phyloP scores from a whole-genome alignment of 768 basidiomycete species.

The Suillus luteus region DNA sequence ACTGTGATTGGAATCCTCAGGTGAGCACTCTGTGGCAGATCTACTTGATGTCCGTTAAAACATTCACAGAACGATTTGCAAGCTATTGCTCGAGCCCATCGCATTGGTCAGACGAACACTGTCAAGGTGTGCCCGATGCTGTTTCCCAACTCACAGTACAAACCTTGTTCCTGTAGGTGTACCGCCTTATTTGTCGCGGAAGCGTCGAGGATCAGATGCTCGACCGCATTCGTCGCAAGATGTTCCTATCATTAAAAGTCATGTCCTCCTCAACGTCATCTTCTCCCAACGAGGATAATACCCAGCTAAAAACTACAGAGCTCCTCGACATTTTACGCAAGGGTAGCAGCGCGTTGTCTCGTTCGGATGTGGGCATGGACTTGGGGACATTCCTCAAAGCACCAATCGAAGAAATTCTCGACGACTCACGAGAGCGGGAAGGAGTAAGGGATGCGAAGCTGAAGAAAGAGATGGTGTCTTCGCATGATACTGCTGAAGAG shows the following conservation, averaged over 20 bases:
- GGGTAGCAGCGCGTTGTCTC: slow-evolving; percentile 56
- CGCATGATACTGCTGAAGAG: slow-evolving; percentile 20
- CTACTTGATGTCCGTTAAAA: slow-evolving; percentile 12
- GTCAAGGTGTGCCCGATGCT: slow-evolving; percentile 49
- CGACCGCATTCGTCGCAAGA: slow-evolving; percentile 67
- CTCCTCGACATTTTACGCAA: slow-evolving; percentile 58
- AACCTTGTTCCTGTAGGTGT: slow-evolving; percentile 22
- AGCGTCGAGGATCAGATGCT: slow-evolving; percentile 80
- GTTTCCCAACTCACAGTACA: not conserved
- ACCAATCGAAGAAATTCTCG: slow-evolving; percentile 45
- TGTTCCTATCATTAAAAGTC: slow-evolving; percentile 65
- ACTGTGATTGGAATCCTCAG: slow-evolving; percentile 66
- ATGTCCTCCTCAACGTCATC: slow-evolving; percentile 45
- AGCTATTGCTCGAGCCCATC: slow-evolving; percentile 83
- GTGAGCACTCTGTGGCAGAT: slow-evolving; percentile 25
- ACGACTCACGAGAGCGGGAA: slow-evolving; percentile 46
- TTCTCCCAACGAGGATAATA: slow-evolving; percentile 23
- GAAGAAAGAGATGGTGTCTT: slow-evolving; percentile 38
- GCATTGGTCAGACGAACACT: slow-evolving; percentile 73
- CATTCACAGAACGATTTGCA: slow-evolving; percentile 68
- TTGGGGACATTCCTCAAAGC: slow-evolving; percentile 48
- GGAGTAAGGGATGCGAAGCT: slow-evolving; percentile 46
- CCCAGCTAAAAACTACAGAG: slow-evolving; percentile 43
- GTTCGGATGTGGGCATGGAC: slow-evolving; percentile 40
- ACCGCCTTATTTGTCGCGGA: slow-evolving; percentile 66